phyloP scores from a whole-genome alignment of 1,139 yeast species.

The Hemisphaericaspora lyxosophila region DNA sequence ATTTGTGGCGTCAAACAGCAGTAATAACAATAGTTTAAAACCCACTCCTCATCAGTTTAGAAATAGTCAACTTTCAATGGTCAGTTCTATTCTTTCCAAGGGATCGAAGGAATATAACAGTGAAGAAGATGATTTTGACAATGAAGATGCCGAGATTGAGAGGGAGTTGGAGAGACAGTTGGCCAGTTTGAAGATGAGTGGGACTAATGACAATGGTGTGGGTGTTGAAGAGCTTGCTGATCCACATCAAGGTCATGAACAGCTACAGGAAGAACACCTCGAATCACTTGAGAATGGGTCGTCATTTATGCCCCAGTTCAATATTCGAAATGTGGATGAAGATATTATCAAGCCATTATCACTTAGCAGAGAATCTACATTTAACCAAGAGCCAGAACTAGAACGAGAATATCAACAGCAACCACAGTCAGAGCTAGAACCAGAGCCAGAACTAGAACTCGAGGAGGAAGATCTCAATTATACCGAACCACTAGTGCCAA shows the following conservation, averaged over 20 bases:
- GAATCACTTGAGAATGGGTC: not conserved
- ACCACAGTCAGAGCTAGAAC: constrained; percentile 10
- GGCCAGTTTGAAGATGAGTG: constrained; percentile 35
- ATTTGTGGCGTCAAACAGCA: not conserved
- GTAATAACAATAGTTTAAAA: constrained; percentile 1
- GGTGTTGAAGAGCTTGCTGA: not conserved
- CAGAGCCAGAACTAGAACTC: not conserved
- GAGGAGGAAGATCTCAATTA: not conserved
- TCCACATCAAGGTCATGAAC: not conserved
- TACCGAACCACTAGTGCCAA: constrained; percentile 31
- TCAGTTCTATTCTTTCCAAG: constrained; percentile 45
- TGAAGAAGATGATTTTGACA: too few species aligned
- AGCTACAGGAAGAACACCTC: not conserved
- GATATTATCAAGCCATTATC: not conserved
- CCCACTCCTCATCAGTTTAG: not conserved
- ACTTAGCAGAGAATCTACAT: not conserved
- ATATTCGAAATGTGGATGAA: constrained; percentile 14
- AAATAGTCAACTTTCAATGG: constrained; percentile 40
- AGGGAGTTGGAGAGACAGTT: constrained; percentile 43
- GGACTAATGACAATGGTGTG: constrained; percentile 9
- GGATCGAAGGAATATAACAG: constrained; percentile 17
- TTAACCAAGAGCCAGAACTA: not conserved
- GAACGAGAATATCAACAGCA: not conserved
- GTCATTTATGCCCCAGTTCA: constrained; percentile 12
- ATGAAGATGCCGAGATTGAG: constrained; percentile 40